A percentile compares a stretch with the other conserved stretches of the same genome.
Conservation (phyloP, 768 basidiomycete species). For the Panaeolus cyanescens region DNA sequence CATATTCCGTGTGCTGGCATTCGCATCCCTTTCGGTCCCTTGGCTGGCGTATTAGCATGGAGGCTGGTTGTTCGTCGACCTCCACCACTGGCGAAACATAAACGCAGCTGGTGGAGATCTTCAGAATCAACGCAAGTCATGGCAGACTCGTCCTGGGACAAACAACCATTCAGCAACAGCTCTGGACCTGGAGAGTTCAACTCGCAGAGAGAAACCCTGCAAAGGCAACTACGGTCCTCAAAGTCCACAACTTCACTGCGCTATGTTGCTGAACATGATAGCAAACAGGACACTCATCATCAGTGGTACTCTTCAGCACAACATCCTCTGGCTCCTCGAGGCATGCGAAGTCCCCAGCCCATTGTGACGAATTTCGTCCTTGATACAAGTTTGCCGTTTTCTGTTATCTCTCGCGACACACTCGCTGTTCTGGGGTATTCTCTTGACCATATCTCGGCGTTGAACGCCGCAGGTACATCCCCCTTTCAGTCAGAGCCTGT, state of each 20-base stretch:
- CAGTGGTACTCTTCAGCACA: not conserved
- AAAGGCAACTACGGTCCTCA: not conserved
- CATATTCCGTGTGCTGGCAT: slow-evolving; percentile 32
- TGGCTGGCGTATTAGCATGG: slow-evolving; percentile 31
- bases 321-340: not conserved
- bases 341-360: not conserved
- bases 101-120: slow-evolving; percentile 14
- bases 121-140: not conserved
- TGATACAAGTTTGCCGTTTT: slow-evolving; percentile 29
- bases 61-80: slow-evolving; percentile 27
- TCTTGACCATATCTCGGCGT: slow-evolving; percentile 7
- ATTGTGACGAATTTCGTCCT: slow-evolving; percentile 31
- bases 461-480: slow-evolving; percentile 3
- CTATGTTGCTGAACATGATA: not conserved
- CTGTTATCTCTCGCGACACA: slow-evolving; percentile 29
- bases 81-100: slow-evolving; percentile 5
- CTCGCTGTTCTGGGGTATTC: slow-evolving; percentile 27
- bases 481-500: slow-evolving; percentile 10
- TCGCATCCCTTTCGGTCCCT: slow-evolving; percentile 28
- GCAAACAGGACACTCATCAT: not conserved
- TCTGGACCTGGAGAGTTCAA: no score
- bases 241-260: not conserved
- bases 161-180: not conserved
- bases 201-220: no score
- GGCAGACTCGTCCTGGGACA: not conserved